A percentile compares a stretch with the other conserved stretches of the same genome.
Evolutionary conservation across 345 rosid genomes (phyloP).

Genomic region (Eucalyptus cladocalyx): DNA sequence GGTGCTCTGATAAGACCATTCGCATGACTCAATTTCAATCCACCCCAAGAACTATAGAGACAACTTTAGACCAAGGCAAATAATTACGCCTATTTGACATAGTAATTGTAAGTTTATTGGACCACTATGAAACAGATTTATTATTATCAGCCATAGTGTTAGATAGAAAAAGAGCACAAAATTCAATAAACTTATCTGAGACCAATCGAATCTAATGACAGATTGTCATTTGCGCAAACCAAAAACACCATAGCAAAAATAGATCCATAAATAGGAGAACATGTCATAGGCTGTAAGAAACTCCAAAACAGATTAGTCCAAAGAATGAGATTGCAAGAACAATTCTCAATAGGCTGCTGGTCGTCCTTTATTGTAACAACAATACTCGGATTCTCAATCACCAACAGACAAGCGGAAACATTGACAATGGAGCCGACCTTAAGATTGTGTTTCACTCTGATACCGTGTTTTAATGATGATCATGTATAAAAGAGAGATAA

Average conservation of each 20-base stretch:
- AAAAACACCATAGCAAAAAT: background rate
- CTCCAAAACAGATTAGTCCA: background rate
- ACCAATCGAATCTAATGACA: background rate
- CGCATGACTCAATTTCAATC: background rate
- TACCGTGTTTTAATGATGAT: background rate
- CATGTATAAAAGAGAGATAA: background rate
- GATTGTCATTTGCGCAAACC: background rate
- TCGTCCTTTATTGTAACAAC: background rate
- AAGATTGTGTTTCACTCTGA: background rate
- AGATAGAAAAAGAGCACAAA: background rate
- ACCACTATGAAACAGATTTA: background rate
- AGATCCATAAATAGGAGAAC: background rate
- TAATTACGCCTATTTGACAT: background rate
- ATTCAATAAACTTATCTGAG: background rate
- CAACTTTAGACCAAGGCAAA: background rate
- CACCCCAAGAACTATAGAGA: background rate
- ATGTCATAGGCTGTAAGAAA: background rate
- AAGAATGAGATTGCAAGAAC: background rate
- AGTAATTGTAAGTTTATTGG: background rate
- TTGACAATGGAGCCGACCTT: background rate
- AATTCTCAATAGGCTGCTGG: background rate
- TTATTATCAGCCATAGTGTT: background rate
- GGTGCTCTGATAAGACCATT: background rate
- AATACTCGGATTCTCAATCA: background rate
- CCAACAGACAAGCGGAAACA: background rate